A percentile compares a stretch with the other conserved stretches of the same genome.
These are phyloP conservation scores for Blastobotrys capitulatus DNA, from an alignment of 1,139 yeast genomes.

Conservation along the genomic window DNA sequence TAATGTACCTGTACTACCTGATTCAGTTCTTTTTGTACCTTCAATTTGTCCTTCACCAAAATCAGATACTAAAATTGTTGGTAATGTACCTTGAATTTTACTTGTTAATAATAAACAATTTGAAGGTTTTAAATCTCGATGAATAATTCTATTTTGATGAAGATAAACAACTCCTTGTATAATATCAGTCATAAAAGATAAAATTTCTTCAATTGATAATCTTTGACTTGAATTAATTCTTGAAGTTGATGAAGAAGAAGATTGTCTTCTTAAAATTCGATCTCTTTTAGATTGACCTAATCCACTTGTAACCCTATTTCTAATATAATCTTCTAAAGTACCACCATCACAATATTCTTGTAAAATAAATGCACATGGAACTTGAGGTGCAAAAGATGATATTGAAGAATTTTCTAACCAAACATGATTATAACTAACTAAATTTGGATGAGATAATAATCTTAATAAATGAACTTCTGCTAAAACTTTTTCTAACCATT, in stretches of 20 bases:
- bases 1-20: constrained; percentile 81
- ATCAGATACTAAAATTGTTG: constrained; percentile 74
- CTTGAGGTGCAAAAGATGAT: constrained; percentile 50
- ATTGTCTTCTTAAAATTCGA: not conserved
- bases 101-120: constrained; percentile 58
- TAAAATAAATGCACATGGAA: constrained; percentile 78
- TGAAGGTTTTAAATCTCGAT: constrained; percentile 83
- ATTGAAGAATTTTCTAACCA: constrained; percentile 77
- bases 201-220: constrained; percentile 45
- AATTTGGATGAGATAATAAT: constrained; percentile 49
- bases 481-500: constrained; percentile 62
- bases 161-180: constrained; percentile 64
- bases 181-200: constrained; percentile 61
- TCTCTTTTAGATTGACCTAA: constrained; percentile 3
- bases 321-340: constrained; percentile 60
- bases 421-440: constrained; percentile 83
- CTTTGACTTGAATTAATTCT: constrained; percentile 23
- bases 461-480: constrained; percentile 67
- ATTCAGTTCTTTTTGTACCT: constrained; percentile 49
- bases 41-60: constrained; percentile 85
- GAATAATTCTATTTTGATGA: constrained; percentile 70
- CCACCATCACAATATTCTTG: constrained; percentile 91
- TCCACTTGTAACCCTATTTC: not conserved
- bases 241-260: not conserved
- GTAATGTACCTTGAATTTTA: constrained; percentile 36